These are phyloP conservation scores for Athelia sp. DNA, from an alignment of 1,284 basidiomycete species.

Conservation along the genomic window DNA sequence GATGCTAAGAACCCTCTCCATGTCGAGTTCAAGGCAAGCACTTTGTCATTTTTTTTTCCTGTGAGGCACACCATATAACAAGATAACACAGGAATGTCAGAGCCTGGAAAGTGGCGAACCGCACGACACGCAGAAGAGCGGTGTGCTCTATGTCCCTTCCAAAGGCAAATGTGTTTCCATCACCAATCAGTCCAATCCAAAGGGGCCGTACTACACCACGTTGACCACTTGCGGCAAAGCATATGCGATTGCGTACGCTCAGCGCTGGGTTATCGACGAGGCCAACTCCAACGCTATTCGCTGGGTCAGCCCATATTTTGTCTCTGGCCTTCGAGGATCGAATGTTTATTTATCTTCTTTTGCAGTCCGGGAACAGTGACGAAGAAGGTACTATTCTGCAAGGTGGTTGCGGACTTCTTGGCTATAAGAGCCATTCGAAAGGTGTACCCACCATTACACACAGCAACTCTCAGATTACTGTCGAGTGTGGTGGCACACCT, in stretches of 20 bases:
- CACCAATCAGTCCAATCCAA: background rate
- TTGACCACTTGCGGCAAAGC: background rate
- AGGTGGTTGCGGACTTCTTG: conserved; percentile 1
- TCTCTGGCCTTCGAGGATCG: background rate
- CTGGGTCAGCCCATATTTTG: background rate
- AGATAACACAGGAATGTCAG: background rate
- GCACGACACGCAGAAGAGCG: background rate
- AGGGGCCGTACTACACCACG: background rate
- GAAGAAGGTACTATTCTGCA: background rate
- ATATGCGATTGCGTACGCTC: background rate
- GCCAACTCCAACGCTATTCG: background rate
- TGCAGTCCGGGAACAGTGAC: background rate
- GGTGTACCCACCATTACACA: background rate
- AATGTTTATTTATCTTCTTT: background rate
- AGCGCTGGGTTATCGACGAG: background rate
- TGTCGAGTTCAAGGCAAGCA: background rate
- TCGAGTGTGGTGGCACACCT: background rate
- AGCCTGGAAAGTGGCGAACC: background rate
- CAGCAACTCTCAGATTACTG: background rate
- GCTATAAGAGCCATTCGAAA: background rate
- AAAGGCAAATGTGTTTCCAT: background rate
- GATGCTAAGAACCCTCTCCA: background rate
- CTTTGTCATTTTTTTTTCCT: background rate
- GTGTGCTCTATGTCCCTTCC: background rate
- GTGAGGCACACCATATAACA: background rate